Evolutionary conservation across 305 asterid species (phyloP).

Genomic region (Fraxinus nigra): DNA sequence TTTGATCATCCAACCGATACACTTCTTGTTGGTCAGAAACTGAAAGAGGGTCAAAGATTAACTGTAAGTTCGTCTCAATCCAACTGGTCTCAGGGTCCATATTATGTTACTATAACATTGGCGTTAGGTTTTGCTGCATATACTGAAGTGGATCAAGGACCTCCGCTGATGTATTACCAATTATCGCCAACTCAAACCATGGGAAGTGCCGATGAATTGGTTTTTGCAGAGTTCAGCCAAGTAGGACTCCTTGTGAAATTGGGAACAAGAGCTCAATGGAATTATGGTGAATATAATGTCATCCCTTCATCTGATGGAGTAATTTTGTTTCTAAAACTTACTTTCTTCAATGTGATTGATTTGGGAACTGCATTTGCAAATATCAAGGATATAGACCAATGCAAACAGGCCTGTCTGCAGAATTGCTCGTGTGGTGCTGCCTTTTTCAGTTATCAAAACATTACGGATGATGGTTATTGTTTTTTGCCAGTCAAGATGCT

Average conservation of each 20-base stretch:
- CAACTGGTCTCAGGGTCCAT: not conserved
- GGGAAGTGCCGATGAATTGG: not conserved
- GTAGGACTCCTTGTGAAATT: not conserved
- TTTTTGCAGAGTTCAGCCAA: not conserved
- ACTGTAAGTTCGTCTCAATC: not conserved
- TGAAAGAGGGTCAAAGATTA: not conserved
- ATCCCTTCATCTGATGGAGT: not conserved
- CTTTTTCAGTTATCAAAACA: not conserved
- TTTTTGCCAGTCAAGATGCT: conserved; percentile 18
- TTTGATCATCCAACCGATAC: conserved; percentile 11
- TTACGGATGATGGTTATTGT: conserved; percentile 6
- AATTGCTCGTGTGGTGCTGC: conserved; percentile 32
- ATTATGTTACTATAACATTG: not conserved
- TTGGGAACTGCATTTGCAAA: not conserved
- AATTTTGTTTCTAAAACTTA: not conserved
- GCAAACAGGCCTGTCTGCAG: conserved; percentile 20
- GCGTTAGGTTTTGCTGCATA: not conserved
- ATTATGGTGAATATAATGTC: not conserved
- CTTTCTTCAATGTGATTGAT: not conserved
- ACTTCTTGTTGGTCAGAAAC: not conserved
- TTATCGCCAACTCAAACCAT: not conserved
- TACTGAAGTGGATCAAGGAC: not conserved
- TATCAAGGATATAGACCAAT: not conserved
- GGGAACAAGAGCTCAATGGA: not conserved
- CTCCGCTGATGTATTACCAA: not conserved